Base-by-base conservation (phyloP, 441 rosid species). In the Isatis lusitanica region DNA sequence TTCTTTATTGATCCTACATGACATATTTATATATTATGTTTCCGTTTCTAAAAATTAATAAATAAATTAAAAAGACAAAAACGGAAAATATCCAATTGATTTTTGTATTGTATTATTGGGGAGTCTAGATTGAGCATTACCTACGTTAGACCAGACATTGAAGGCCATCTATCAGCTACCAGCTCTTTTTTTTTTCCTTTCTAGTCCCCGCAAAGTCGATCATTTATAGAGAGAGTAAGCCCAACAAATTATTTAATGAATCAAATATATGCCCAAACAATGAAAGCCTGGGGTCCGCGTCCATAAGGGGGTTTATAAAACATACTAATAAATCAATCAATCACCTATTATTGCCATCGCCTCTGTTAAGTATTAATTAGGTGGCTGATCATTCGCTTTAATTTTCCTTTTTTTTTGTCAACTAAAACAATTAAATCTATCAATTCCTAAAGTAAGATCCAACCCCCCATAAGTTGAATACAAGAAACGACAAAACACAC, bases 401-500 rank as follows among this genome's bases (percentile, higher is more conserved):
- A 4, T 18, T 11, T 39, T 39, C 24, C 8, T 51, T 21, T 51
- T 21, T 36, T 24, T 6, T 6, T 4, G 3, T 16, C 11, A 30
- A 43, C 12, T 1, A 42, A 13, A 13, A 42, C 36, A 12, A 56
- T 46, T 46, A 13, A 46, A 58, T 69, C 24, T 58, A 21, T 12
- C 26, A n/a, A 9, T 35, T 44, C 4, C n/a, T 40, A 69, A 57
- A 57, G 57, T 44, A 44, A 57, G 65, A 69, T 69, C 65, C 46
- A 69, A 52, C 33, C 33, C 33, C 65, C 64, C 43, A 9, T 56
- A 44, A 69, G 46, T 69, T 46, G 58, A 10, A 33, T 21, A n/a
- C 26, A 6, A 46, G 7, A 70, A 47, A 58, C 57, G 74, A 70
- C 74, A 70, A 59, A 70, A 58, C 66, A 70, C 38, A 70, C 35